Evolutionary conservation across 75 land plant genomes (phyloP), one percentile per base, ranked within the genome.

Genomic region (Adiantum capillusveneris): DNA sequence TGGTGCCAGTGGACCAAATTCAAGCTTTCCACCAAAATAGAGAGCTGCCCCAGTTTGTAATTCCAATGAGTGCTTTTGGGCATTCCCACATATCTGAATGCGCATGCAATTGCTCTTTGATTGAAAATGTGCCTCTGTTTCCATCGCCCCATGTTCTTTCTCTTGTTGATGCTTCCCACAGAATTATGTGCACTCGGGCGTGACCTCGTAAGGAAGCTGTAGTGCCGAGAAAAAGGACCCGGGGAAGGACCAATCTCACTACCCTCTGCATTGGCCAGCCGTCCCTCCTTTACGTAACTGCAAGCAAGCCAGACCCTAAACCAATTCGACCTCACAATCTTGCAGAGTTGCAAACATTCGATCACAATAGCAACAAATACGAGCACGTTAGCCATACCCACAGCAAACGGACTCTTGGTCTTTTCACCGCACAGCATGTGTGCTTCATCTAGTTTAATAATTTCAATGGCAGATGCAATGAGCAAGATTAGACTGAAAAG

Each of bases 251-350:
- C n/a, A n/a, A n/a, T n/a, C n/a, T n/a, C n/a, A n/a, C n/a, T n/a
- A n/a, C n/a, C n/a, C n/a, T n/a, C n/a, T n/a, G n/a, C n/a, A n/a
- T n/a, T n/a, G n/a, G n/a, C n/a, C 18, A 5, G 51, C 18, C n/a
- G 42, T 39, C 13, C 12, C 49, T 46, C 14, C 49, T 46, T 46
- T 5, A 46, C 21, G 14, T 46, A 46, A 20, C 14, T 46, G 49
- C 49, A 46, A 3, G 17, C 49, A 17, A 46, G 49, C 49, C 49
- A 46, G 5, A 46, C 49, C 49, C 49, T 46, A 5, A 46, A n/a
- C 49, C 49, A 46, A 14, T 46, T 46, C 5, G 49, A 46, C 17
- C 49, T 46, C 17, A 46, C 49, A 46, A 46, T 17, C 49, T 46
- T 46, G 14, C n/a, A 17, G 2, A 46, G 5, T 46, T 46, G 49